Base-by-base conservation (phyloP, 345 rosid genomes). In the Moricandia moricandioides region DNA sequence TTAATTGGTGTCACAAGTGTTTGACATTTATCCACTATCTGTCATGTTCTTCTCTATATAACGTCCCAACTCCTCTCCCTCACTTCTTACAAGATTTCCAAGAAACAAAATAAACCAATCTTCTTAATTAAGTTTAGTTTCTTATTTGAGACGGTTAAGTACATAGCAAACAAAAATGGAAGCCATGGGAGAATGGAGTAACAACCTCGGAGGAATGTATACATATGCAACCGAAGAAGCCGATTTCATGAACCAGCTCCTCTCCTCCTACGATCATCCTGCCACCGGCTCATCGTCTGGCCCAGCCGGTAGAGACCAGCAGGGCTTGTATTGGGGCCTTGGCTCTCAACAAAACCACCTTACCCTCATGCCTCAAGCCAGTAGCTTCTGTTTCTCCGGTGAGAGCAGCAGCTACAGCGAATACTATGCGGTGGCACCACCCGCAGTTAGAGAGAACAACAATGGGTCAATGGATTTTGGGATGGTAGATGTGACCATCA, bases 231-330 rank as follows among this genome's bases (percentile, higher is more conserved):
- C 75, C 37, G 96, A 93, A 71, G 98, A 93, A 69, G 89, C 88
- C 54, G 89, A 93, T 78, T 87, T 91, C 88, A 81, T 86, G 91
- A 87, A 85, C 57, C 89, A 86, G 35, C 81, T 91, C 78, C 88
- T 88, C 0, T 83, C 81, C 13, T 79, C 81, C 13, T 79, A 61
- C 67, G 78, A 82, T 0, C 67, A 78, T 40, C 60, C 84, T 4
- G 54, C 70, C 65, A 60, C 74, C 59, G 69, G 69, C n/a, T 65
- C 80, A 65, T 77, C 80, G n/a, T 71, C 80, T 58, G 67, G 61
- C 1, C 35, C 80, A 58, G 21, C 62, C 34, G 27, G 62, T 55
- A 74, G 71, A 78, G 89, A 87, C 71, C 85, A 45, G 67, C 69
- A 77, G 56, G 82, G 82, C 8, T 12, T 81, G 72, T 51, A 75